These are phyloP conservation scores for Dipteronia sinensis DNA, from an alignment of 345 rosid species.

Conservation along the genomic window DNA sequence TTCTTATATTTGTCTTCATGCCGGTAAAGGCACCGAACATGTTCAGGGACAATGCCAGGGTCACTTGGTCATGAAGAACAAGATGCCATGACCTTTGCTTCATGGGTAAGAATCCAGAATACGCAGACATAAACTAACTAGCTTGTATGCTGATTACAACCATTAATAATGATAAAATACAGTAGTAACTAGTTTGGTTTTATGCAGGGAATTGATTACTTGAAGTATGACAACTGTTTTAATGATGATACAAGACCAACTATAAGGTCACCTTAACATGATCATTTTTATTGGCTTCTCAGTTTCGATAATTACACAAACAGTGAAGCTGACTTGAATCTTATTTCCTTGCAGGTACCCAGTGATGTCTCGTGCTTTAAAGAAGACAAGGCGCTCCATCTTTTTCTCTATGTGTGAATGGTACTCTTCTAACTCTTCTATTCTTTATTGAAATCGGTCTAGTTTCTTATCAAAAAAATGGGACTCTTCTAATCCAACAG, in stretches of 20 bases:
- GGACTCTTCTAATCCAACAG: not conserved
- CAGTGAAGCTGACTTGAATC: too few species aligned
- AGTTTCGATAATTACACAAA: too few species aligned
- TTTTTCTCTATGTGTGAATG: conserved; percentile 53
- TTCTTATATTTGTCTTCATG: not conserved
- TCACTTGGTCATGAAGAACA: conserved; percentile 31
- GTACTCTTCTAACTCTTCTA: conserved; percentile 12
- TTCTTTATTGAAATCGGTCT: too few species aligned
- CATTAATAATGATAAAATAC: not conserved
- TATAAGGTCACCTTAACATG: conserved; percentile 21
- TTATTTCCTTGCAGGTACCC: conserved; percentile 8
- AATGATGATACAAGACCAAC: conserved; percentile 31
- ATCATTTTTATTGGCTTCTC: not conserved
- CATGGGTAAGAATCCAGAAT: conserved; percentile 26
- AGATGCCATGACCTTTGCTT: conserved; percentile 31
- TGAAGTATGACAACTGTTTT: conserved; percentile 44
- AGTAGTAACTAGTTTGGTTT: not conserved
- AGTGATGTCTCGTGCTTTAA: conserved; percentile 36
- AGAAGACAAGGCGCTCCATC: conserved; percentile 39
- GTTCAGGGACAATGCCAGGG: conserved; percentile 28
- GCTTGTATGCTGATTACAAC: not conserved
- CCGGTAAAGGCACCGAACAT: conserved; percentile 22
- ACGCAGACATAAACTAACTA: not conserved
- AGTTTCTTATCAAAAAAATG: too few species aligned
- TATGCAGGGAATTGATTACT: conserved; percentile 42